Evolutionary conservation across 768 basidiomycete species (phyloP).

Genomic region (Pluteus cervinus): DNA sequence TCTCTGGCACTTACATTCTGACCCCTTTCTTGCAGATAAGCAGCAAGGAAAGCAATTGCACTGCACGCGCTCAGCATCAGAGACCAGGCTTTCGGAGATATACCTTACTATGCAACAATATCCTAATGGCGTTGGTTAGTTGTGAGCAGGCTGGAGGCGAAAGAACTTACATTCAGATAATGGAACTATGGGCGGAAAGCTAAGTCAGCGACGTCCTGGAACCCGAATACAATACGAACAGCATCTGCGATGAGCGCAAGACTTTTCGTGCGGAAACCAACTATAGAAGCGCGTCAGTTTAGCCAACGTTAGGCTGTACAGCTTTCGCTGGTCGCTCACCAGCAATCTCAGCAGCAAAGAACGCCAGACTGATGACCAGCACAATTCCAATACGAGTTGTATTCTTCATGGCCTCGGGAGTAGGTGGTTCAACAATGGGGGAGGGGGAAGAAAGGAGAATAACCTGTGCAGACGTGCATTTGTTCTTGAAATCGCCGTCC

Average conservation of each 20-base stretch:
- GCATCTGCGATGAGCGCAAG: conserved; percentile 53
- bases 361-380: conserved; percentile 37
- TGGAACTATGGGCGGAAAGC: conserved; percentile 35
- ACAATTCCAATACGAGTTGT: conserved; percentile 42
- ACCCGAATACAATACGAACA: conserved; percentile 24
- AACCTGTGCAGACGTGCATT: too few relatives aligned
- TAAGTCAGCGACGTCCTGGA: conserved; percentile 1
- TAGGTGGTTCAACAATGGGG: background rate
- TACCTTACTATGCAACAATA: conserved; percentile 38
- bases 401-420: conserved; percentile 31
- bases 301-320: conserved; percentile 3
- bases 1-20: conserved; percentile 30
- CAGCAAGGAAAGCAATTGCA: conserved; percentile 39
- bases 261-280: conserved; percentile 51
- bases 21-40: conserved; percentile 38
- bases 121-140: conserved; percentile 22
- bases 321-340: conserved; percentile 23
- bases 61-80: conserved; percentile 17
- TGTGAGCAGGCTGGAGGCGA: conserved; percentile 7
- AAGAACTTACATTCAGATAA: conserved; percentile 40
- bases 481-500: too few relatives aligned
- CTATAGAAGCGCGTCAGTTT: conserved; percentile 15
- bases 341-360: conserved; percentile 46
- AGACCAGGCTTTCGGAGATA: background rate
- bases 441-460: background rate